phyloP scores from a whole-genome alignment of 2,329 filamentous ascomycete species.

The Diaporthe destruens region DNA sequence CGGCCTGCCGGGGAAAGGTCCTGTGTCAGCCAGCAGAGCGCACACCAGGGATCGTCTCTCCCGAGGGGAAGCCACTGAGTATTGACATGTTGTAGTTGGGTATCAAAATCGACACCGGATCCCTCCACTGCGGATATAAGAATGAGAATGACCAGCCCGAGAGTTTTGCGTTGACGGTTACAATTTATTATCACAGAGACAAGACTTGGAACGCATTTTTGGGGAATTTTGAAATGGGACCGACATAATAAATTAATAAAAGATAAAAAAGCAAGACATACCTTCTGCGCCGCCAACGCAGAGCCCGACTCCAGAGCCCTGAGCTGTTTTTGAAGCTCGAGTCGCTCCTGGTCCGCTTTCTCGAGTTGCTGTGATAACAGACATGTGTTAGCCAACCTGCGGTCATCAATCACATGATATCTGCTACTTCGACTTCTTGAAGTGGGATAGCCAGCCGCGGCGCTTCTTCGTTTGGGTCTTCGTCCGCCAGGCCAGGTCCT shows the following conservation, averaged over 20 bases:
- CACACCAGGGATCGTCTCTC: constrained; percentile 32
- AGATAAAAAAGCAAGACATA: constrained; percentile 52
- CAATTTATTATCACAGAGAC: constrained; percentile 21
- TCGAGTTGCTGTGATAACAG: constrained; percentile 65
- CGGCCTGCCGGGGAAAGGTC: constrained; percentile 54
- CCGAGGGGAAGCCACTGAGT: constrained; percentile 24
- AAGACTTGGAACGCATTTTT: constrained; percentile 30
- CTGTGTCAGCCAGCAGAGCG: constrained; percentile 36
- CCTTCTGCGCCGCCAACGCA: constrained; percentile 64
- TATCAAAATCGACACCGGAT: constrained; percentile 36
- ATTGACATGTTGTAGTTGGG: constrained; percentile 38
- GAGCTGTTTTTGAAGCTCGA: constrained; percentile 67
- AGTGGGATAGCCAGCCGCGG: constrained; percentile 18
- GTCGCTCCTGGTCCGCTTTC: constrained; percentile 67
- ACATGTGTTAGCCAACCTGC: constrained; percentile 43
- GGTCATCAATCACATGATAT: background rate
- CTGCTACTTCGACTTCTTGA: constrained; percentile 36
- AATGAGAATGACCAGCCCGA: constrained; percentile 34
- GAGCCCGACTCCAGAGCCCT: constrained; percentile 65
- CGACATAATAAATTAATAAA: constrained; percentile 25
- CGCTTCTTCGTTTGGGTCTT: constrained; percentile 7
- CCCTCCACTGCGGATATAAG: constrained; percentile 36
- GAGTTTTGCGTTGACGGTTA: constrained; percentile 25
- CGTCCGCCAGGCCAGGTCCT: constrained; percentile 21
- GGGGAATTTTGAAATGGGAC: background rate